Conservation (phyloP, 345 rosid genomes). For the Carallia brachiata region DNA sequence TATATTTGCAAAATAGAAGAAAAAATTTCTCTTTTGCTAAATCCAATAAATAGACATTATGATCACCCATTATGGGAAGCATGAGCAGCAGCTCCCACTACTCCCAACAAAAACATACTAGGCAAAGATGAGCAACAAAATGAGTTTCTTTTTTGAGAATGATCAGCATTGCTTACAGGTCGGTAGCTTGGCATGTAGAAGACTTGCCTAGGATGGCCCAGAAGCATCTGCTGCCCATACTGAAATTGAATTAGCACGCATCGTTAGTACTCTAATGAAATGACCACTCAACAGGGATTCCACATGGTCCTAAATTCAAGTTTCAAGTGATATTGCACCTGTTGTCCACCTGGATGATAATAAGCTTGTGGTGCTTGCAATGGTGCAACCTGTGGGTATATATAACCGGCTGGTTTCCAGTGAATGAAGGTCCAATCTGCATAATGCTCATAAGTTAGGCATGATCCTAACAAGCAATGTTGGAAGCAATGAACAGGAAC, state of each 20-base stretch:
- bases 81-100: too few relatives aligned
- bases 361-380: constrained; percentile 59
- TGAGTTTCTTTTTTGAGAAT: not conserved
- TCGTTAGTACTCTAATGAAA: not conserved
- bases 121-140: not conserved
- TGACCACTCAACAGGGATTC: not conserved
- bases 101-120: not conserved
- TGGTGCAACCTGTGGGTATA: constrained; percentile 52
- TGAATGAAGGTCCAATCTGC: constrained; percentile 62
- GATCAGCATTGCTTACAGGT: constrained; percentile 48
- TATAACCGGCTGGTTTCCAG: constrained; percentile 67
- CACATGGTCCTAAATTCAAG: not conserved
- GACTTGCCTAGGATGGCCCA: constrained; percentile 61
- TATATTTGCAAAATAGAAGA: too few relatives aligned
- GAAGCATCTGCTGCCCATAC: constrained; percentile 67
- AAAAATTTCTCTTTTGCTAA: too few relatives aligned
- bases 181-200: constrained; percentile 61
- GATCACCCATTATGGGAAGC: too few relatives aligned
- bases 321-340: constrained; percentile 38
- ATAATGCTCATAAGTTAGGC: constrained; percentile 13
- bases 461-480: constrained; percentile 11
- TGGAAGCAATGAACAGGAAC: not conserved
- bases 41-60: too few relatives aligned
- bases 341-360: constrained; percentile 71
- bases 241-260: constrained; percentile 29